A percentile compares a stretch with the other conserved stretches of the same genome.
phyloP scores from a whole-genome alignment of 2,329 filamentous ascomycete genomes.

The Fusarium subglutinans region DNA sequence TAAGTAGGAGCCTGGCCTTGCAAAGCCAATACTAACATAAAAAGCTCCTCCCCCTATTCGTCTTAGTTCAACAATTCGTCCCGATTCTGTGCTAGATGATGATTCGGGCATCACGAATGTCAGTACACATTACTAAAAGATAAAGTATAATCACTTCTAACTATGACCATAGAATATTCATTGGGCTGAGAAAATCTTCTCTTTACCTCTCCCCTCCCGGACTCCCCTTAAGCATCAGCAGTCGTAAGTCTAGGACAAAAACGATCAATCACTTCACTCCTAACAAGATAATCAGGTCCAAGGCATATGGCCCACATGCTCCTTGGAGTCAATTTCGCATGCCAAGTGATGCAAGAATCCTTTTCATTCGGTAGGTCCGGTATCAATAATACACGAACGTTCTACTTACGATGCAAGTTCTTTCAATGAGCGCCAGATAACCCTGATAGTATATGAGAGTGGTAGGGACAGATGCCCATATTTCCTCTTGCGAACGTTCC shows the following conservation, averaged over 20 bases:
- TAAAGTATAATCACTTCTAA: slow-evolving; percentile 1
- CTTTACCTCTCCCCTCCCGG: slow-evolving; percentile 60
- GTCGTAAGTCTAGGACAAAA: slow-evolving; percentile 37
- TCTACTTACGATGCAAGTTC: slow-evolving; percentile 49
- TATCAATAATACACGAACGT: neutral
- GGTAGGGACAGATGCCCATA: slow-evolving; percentile 55
- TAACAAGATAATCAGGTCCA: slow-evolving; percentile 49
- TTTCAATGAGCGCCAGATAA: slow-evolving; percentile 65
- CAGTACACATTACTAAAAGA: neutral
- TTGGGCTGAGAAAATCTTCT: slow-evolving; percentile 71
- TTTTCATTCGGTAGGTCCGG: slow-evolving; percentile 61
- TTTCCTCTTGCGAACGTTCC: slow-evolving; percentile 57
- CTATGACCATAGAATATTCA: slow-evolving; percentile 56
- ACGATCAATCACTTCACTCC: neutral
- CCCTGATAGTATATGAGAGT: slow-evolving; percentile 62
- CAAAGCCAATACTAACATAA: slow-evolving; percentile 13
- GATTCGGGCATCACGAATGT: slow-evolving; percentile 33
- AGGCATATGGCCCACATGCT: slow-evolving; percentile 57
- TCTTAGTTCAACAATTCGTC: slow-evolving; percentile 47
- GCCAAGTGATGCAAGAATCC: slow-evolving; percentile 57
- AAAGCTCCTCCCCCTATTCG: slow-evolving; percentile 50
- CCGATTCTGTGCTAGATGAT: slow-evolving; percentile 46
- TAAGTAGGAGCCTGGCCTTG: slow-evolving; percentile 44
- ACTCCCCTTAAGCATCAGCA: slow-evolving; percentile 58
- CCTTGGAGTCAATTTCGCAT: slow-evolving; percentile 56